Evolutionary conservation across 768 basidiomycete species (phyloP), one percentile per base, ranked within the genome.

Genomic region (Tulasnella calospora): DNA sequence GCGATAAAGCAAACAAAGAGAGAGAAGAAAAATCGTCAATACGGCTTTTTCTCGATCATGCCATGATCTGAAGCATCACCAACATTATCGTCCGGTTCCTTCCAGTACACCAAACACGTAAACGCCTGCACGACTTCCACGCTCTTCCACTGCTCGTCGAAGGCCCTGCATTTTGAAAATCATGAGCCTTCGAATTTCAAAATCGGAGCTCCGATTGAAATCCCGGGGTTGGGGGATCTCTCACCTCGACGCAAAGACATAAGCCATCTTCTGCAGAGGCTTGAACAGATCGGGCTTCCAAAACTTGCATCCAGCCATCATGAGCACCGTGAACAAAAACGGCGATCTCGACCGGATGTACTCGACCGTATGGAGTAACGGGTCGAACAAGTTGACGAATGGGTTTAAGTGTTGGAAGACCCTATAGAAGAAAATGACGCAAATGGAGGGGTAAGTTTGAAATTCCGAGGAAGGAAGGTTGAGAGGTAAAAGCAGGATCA

Each of bases 101-200:
- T 92, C 94, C 94, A 96, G 84, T 96, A 96, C 51, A 92, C 94
- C 79, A 96, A 86, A 81, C 94, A 94, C 27, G 92, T 91, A 83
- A 95, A 93, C 36, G 94, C 93, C 84, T 97, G 95, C 5, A 94
- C 92, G 30, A 95, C 90, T 84, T 95, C 95, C 74, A 96, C 90
- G 79, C 90, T 88, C 83, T 93, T 92, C 89, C 89, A 91, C n/a
- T 88, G 88, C 80, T 92, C 90, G 41, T 90, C 87, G 81, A 96
- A 94, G 12, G 94, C 93, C 78, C 89, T 89, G 38, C 38, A 38
- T 36, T 92, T 87, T n/a, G n/a, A n/a, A 91, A 90, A 80, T 91
- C 38, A 71, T n/a, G 5, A 44, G n/a, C 35, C 38, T 19, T 71
- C 71, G 13, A 35, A 38, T 21, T 27, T 71, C 3, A 33, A 36